Evolutionary conservation across 331 rosid genomes (phyloP).

Genomic region (Quercus lobata): DNA sequence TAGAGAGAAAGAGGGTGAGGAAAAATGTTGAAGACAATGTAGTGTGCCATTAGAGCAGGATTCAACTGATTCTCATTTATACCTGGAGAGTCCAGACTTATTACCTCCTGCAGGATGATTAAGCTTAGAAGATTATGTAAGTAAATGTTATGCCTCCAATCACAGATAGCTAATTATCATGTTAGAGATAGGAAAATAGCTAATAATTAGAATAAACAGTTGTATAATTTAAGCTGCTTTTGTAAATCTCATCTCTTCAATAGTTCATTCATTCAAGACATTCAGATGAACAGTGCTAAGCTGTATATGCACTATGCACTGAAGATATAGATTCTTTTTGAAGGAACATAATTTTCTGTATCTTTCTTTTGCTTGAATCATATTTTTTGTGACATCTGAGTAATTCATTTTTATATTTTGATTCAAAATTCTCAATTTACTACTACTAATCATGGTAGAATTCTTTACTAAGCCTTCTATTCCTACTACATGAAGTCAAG

Average conservation of each 20-base stretch:
- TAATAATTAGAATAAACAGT: constrained; percentile 4
- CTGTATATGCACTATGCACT: neutral
- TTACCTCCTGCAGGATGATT: neutral
- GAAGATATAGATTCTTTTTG: neutral
- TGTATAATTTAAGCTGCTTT: neutral
- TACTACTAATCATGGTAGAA: no score
- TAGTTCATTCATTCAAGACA: neutral
- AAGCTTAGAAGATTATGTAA: neutral
- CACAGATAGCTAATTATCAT: constrained; percentile 1
- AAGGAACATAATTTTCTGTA: neutral
- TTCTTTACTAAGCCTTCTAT: neutral
- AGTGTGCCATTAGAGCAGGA: constrained; percentile 26
- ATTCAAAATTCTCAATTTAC: no score
- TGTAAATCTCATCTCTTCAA: neutral
- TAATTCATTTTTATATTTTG: no score
- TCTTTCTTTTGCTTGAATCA: neutral
- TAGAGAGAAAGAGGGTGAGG: constrained; percentile 47
- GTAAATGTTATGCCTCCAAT: constrained; percentile 11
- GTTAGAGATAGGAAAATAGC: constrained; percentile 7
- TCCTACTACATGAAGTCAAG: neutral
- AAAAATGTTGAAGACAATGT: constrained; percentile 37
- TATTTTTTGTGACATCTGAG: neutral
- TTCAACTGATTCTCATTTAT: constrained; percentile 8
- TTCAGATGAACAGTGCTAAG: neutral
- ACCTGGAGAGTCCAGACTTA: constrained; percentile 9